Base-by-base conservation (phyloP, 768 basidiomycete genomes). In the Baorangia bicolor region DNA sequence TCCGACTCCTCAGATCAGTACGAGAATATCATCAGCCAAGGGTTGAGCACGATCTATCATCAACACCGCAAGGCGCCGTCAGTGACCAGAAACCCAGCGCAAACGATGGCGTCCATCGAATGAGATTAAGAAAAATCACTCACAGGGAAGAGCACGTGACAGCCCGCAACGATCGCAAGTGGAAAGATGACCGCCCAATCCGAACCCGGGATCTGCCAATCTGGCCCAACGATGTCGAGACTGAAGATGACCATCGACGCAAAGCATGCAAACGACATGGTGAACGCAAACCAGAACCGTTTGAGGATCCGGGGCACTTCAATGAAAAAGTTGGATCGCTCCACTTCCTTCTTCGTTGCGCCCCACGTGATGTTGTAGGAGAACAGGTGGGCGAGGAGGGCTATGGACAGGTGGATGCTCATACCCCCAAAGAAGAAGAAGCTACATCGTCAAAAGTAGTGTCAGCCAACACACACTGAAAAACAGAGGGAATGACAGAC, bases 321-420 rank as follows among this genome's bases (percentile, higher is more conserved):
- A 48, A 88, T 82, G 81, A 90, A 94, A 77, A 96, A 94, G 68
- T 94, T 95, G 23, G 88, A 90, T 31, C 83, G 80, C 69, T 94
- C 88, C 37, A 95, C 91, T 69, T 91, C 89, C 79, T 93, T 94
- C 64, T 83, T 79, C 7, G 84, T 86, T 14, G 83, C 77, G 2
- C 78, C 76, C 85, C 84, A 86, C 7, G 71, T 73, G 60, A 81
- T 80, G 69, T 86, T 80, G 69, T 83, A 85, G 27, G 81, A 81
- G 64, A 84, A 79, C 49, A 85, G 39, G 69, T 86, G 83, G 0
- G 81, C 77, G 23, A 81, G 74, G n/a, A 86, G 70, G 2, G 85
- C 82, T 0, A 77, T 70, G 0, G 74, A 70, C 55, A 85, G 69
- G 35, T 83, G 84, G 57, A 83, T 75, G 28, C 78, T 77, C 53